A percentile compares a stretch with the other conserved stretches of the same genome.
Conservation (phyloP, 805 yeast genomes). For the Starmerella stigmatis region DNA sequence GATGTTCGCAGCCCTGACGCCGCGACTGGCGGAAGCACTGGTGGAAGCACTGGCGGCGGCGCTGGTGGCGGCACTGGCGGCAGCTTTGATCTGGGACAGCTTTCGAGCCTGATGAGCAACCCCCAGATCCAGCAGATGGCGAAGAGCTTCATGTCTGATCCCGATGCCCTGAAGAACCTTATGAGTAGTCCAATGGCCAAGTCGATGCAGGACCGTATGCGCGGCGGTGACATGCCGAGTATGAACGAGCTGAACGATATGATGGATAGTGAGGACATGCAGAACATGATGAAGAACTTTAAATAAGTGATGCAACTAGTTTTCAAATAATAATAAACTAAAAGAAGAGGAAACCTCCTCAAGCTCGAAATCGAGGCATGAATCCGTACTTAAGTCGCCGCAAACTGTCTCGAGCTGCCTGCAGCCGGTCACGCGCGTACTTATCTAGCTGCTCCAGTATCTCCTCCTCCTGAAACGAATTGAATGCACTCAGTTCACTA, state of each 20-base stretch:
- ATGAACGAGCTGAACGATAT: constrained; percentile 41
- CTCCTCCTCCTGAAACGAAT: constrained; percentile 30
- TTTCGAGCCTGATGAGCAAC: constrained; percentile 65
- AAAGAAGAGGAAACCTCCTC: too few relatives aligned
- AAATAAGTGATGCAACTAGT: too few relatives aligned
- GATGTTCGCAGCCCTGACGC: constrained; percentile 1
- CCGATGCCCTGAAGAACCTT: constrained; percentile 59
- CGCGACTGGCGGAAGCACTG: not conserved
- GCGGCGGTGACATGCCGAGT: constrained; percentile 50
- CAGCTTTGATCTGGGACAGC: constrained; percentile 45
- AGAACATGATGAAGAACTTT: constrained; percentile 30
- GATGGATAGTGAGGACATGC: constrained; percentile 72
- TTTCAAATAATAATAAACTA: too few relatives aligned
- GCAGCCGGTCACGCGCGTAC: constrained; percentile 20
- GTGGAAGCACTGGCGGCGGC: constrained; percentile 11
- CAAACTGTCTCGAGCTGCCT: constrained; percentile 21
- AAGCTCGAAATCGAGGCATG: too few relatives aligned
- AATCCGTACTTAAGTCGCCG: constrained; percentile 16
- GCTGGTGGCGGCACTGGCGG: constrained; percentile 55
- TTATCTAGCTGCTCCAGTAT: constrained; percentile 23
- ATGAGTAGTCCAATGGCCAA: constrained; percentile 72
- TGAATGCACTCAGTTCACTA: constrained; percentile 31
- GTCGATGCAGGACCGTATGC: constrained; percentile 72
- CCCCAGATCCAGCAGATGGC: constrained; percentile 92
- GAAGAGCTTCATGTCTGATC: constrained; percentile 77